Evolutionary conservation across 1,284 basidiomycete genomes (phyloP).

Genomic region (Ceratobasidium sp.): DNA sequence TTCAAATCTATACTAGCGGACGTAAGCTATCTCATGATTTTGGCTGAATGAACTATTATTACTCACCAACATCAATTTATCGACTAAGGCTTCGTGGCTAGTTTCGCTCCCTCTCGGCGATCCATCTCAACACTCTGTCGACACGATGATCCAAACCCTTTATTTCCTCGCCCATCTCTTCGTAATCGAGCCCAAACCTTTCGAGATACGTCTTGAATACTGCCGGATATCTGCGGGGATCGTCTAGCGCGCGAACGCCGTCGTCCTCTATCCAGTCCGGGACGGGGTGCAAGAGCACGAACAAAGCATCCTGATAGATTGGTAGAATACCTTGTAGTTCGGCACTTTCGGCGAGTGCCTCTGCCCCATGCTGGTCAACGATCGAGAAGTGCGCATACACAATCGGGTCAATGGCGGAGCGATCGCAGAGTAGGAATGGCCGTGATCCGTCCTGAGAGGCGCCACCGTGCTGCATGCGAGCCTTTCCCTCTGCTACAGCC

Average conservation of each 20-base stretch:
- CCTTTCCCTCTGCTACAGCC: slow-evolving; percentile 60
- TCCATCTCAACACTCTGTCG: slow-evolving; percentile 21
- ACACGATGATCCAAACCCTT: slow-evolving; percentile 57
- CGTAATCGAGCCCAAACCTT: slow-evolving; percentile 63
- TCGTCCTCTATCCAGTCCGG: slow-evolving; percentile 72
- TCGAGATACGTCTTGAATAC: slow-evolving; percentile 60
- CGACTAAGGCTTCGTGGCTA: no score
- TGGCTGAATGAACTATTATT: background rate
- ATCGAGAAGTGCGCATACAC: slow-evolving; percentile 67
- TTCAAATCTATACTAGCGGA: no score
- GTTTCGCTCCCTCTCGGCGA: background rate
- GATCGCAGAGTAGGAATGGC: slow-evolving; percentile 66
- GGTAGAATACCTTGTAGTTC: slow-evolving; percentile 61
- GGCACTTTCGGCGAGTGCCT: slow-evolving; percentile 56
- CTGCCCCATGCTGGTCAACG: background rate
- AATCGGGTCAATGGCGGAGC: slow-evolving; percentile 72
- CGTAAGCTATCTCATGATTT: no score
- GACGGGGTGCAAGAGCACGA: slow-evolving; percentile 69
- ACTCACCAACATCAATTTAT: background rate
- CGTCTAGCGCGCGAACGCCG: slow-evolving; percentile 68
- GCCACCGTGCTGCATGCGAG: slow-evolving; percentile 41
- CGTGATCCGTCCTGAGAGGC: background rate
- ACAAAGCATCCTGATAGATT: slow-evolving; percentile 60
- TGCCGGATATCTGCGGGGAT: slow-evolving; percentile 59
- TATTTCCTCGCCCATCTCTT: slow-evolving; percentile 63